Base-by-base conservation (phyloP, 176 grass and related monocot genomes). In the Panicum miliaceum region DNA sequence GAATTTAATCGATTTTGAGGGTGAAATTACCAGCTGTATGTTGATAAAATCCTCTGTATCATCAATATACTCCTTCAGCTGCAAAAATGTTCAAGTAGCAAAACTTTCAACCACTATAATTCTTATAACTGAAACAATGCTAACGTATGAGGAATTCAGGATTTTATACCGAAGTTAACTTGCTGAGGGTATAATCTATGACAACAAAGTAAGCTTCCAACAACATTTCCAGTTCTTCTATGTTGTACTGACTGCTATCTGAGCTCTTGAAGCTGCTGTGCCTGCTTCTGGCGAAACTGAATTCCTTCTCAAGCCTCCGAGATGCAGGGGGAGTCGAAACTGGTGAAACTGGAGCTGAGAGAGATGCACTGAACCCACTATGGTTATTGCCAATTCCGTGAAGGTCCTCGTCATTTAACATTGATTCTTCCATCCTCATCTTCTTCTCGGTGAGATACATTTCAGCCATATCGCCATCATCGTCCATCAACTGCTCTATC, bases 31-130 rank as follows among this genome's bases (percentile, higher is more conserved):
- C 93, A 98, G 86, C 50, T 98, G 91, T 53, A 98, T 98, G 72
- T 95, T 98, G 82, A 98, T 95, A 81, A 98, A 93, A 80, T 95
- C 96, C 80, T 98, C 93, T 65, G 91, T 98, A 79, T 98, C 96
- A 91, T 98, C 96, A 89, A 98, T 98, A 75, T 98, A 98, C 73
- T 98, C 93, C 84, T 98, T 98, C 14, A 98, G 81, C 96, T 97
- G 91, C 66, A 84, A 86, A 89, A 59, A 86, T 19, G 25, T 43
- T 41, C 29, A 27, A 66, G 35, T 22, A 70, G 43, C 6, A 90
- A 46, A 77, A 54, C 4, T 85, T 32, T 79, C 27, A 85, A 69
- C 78, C 12, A 40, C 50, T 71, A 11, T n/a, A 29, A 41, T 46
- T 13, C 36, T 79, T 69, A 41, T 12, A 61, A 47, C 3, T 37